Evolutionary conservation across 352 stramenopile species (phyloP).

Genomic region (Pythium angustatum): DNA sequence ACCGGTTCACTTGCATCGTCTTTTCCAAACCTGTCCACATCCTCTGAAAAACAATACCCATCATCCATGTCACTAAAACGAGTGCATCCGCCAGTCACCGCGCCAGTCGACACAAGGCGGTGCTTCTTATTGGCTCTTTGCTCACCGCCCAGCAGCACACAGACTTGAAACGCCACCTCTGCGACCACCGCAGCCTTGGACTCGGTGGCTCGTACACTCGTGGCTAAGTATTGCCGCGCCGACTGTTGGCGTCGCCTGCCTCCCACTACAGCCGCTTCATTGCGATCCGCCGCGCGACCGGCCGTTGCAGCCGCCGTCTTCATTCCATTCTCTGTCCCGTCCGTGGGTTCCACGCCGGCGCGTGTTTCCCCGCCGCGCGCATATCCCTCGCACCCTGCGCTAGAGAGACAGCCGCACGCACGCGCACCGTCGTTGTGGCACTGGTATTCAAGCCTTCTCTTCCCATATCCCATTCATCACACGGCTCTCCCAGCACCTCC

Average conservation of each 20-base stretch:
- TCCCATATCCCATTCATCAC: too few relatives aligned
- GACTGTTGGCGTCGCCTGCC: too few relatives aligned
- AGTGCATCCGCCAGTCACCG: too few relatives aligned
- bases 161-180: conserved; percentile 18
- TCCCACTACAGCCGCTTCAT: too few relatives aligned
- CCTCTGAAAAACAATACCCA: background rate
- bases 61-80: conserved; percentile 16
- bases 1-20: conserved; percentile 19
- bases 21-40: conserved; percentile 6
- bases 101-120: conserved; percentile 25
- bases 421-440: too few relatives aligned
- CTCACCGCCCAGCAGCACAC: background rate
- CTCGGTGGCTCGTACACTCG: background rate
- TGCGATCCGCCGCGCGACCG: too few relatives aligned
- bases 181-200: too few relatives aligned
- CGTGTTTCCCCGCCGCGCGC: background rate
- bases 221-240: conserved; percentile 2
- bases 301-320: too few relatives aligned
- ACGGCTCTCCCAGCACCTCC: background rate
- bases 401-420: background rate
- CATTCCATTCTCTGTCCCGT: background rate
- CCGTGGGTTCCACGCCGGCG: background rate
- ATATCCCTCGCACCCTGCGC: conserved; percentile 7
- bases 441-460: too few relatives aligned
- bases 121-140: conserved; percentile 17